Base-by-base conservation (phyloP, 176 grass and related monocot species). In the Secale cereale region DNA sequence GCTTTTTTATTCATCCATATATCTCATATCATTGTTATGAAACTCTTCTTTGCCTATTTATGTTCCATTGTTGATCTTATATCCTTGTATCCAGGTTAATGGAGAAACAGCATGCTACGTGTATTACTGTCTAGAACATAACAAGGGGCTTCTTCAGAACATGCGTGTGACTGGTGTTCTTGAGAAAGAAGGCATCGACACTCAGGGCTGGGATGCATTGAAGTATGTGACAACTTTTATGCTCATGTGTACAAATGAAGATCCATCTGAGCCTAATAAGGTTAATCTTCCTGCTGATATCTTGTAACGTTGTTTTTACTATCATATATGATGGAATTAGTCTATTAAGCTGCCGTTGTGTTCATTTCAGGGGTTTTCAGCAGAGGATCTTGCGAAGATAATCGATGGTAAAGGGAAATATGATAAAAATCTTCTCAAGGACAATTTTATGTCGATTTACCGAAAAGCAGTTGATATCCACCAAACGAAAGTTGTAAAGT, bases 111-210 rank as follows among this genome's bases (percentile, higher is more conserved):
- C 76, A n/a, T 78, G 54, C 76, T 61, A 5, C 19, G 35, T 62
- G 33, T 62, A 78, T 78, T n/a, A 62, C 8, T 78, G 76, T 78
- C 3, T 36, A 25, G 13, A 39, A 62, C 10, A 17, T 60, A 23
- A 40, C n/a, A 62, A 78, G 76, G 57, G 62, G 11, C 6, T 39
- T 36, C 76, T 78, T 16, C 0, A 37, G 22, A 17, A 32, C 56
- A 26, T 78, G 76, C 6, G 9, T 26, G 16, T 0, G 56, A 4
- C 7, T 78, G 19, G 9, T 40, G 9, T 16, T 27, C 33, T 40
- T 8, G 33, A 78, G 76, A 78, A 60, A 33, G 76, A 78, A 78
- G 35, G 33, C 56, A 78, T 78, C 36, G 32, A 78, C 76, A 40
- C 76, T 10, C 10, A 61, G 76, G 76, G 32, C 19, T 78, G 57